Evolutionary conservation across 129 eudicot genomes (phyloP), one percentile per base, ranked within the genome.

Genomic region (Artemisia argyi): DNA sequence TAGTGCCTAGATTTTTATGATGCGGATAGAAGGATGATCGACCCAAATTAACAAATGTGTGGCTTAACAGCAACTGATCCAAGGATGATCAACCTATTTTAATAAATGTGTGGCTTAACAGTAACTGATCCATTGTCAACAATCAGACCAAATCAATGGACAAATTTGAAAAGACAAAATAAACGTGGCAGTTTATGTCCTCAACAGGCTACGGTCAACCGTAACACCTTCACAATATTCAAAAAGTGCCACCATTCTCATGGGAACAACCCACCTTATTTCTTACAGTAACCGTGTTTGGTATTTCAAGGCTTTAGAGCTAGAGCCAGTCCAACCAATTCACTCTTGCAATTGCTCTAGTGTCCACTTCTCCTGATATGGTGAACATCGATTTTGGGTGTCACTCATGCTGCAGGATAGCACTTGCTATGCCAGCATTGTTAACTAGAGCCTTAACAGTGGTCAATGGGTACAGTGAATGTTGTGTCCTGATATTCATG

Each of bases 301-400:
- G 30, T 17, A 15, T 69, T 39, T 86, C 86, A 88, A 20, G 97
- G 96, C 85, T 89, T 92, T 44, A 89, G 79, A 73, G 88, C 90
- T 39, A 92, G 20, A 61, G 94, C 93, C 58, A 92, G 74, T 52
- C 96, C 97, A 57, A 92, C 83, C 79, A 89, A 89, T 7, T 96
- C 96, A 66, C 89, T 92, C 78, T 92, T 92, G 49, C 97, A 15
- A 89, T 81, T 2, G 96, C 96, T 78, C 80, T 72, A 6, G 94
- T 85, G 83, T 92, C 97, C 61, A 92, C 97, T 72, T 88, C 97
- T 26, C 96, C 97, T 0, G 97, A 88, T 17, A 92, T 83, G 22
- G 97, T 89, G 78, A 89, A 72, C 54, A 86, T 58, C 11, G 94
- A 86, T 55, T 83, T 92, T 11, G 91, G 96, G 63, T 85, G 89